Evolutionary conservation across 805 yeast species (phyloP), one percentile per base, ranked within the genome.

Genomic region (Barnettozyma populi): DNA sequence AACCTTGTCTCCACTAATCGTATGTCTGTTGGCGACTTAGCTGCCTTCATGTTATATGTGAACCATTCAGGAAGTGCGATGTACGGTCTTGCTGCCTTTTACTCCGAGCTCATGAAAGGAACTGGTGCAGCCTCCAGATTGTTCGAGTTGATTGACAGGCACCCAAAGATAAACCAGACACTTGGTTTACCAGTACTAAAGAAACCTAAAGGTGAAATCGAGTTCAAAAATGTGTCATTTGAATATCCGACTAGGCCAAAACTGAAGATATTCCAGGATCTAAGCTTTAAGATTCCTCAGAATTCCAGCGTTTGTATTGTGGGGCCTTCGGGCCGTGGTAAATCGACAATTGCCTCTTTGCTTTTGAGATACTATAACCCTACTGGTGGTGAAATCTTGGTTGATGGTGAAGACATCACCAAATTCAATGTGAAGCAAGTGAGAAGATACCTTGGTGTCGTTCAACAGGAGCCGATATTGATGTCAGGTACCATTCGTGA

Each of bases 21-120:
- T 24, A 68, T 92, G 48, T 75, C 95, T 0, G 76, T 92, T 44
- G 99, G 99, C 55, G 97, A 90, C 62, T 73, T 92, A 43, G 88
- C 97, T 10, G 89, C 96, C 21, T 92, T 89, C 65, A 84, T 92
- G 83, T 80, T 92, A 80, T 92, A 94, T 67, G 90, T 97, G 0
- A 89, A 89, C n/a, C 94, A 87, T 64, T 85, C 97, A 1, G 97
- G 97, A 1, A 75, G 86, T 31, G 85, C 97, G 5, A 86, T 92
- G 45, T 86, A 86, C 63, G 96, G 97, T 0, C 64, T 92, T n/a
- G 92, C 97, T 0, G 85, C 86, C 52, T 92, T 94, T 62, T 94
- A 90, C 62, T 84, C 96, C 1, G 99, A 94, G 64, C 70, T 94
- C 50, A 94, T 94, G 99, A 94, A 94, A 70, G 98, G 97, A 46